phyloP scores from a whole-genome alignment of 371 early-diverging fungal genomes.

The Rhizopus sp. region DNA sequence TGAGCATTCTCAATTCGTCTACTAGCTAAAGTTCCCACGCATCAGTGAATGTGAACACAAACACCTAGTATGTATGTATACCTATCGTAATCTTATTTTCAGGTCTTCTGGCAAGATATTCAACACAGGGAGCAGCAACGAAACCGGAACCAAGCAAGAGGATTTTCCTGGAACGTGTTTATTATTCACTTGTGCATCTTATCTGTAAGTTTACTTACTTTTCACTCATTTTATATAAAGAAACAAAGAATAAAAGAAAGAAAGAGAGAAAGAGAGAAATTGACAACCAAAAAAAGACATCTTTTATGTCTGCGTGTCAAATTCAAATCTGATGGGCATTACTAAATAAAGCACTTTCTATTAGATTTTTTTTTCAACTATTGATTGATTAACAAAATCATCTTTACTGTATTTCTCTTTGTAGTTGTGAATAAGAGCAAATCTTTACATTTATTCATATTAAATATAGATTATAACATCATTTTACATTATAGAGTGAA shows the following conservation, averaged over 20 bases:
- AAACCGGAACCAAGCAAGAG: constrained; percentile 97
- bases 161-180: constrained; percentile 61
- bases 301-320: not conserved
- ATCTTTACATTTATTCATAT: too few species aligned
- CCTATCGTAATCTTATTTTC: constrained; percentile 84
- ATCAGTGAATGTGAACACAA: not conserved
- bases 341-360: constrained; percentile 4
- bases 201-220: constrained; percentile 16
- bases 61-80: constrained; percentile 13
- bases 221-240: constrained; percentile 18
- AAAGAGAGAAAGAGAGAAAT: not conserved
- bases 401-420: too few species aligned
- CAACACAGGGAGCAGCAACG: constrained; percentile 95
- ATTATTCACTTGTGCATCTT: not conserved
- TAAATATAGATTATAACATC: too few species aligned
- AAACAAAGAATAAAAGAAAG: not conserved
- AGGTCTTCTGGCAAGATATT: constrained; percentile 85
- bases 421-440: too few species aligned
- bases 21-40: constrained; percentile 62
- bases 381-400: too few species aligned
- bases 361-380: not conserved
- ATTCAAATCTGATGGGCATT: constrained; percentile 1
- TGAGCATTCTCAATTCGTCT: constrained; percentile 79
- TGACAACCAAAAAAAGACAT: not conserved
- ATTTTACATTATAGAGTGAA: too few species aligned